Percentiles rank a stretch among this genome's conserved stretches.
Evolutionary conservation across 2,329 filamentous ascomycete genomes (phyloP).

Genomic region (Diaporthe citrichinensis): DNA sequence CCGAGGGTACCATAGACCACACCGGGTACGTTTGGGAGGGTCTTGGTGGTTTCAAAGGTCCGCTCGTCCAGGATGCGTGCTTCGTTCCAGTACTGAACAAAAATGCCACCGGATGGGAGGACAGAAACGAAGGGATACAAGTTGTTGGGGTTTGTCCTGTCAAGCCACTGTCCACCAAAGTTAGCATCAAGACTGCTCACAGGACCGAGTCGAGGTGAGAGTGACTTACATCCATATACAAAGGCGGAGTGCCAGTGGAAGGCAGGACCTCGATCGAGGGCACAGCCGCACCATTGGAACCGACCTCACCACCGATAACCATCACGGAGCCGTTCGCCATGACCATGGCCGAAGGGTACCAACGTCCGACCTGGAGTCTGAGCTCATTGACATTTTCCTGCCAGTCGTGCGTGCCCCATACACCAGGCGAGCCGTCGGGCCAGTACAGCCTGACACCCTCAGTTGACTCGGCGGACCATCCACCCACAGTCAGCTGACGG

Average conservation of each 20-base stretch:
- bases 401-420: constrained; percentile 66
- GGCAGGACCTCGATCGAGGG: constrained; percentile 70
- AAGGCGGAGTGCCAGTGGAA: constrained; percentile 56
- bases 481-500: constrained; percentile 70
- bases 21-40: constrained; percentile 68
- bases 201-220: not conserved
- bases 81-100: constrained; percentile 72
- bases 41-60: constrained; percentile 63
- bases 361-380: constrained; percentile 63
- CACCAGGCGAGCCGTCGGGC: constrained; percentile 66
- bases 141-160: constrained; percentile 69
- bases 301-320: constrained; percentile 66
- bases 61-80: constrained; percentile 67
- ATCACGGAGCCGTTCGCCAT: constrained; percentile 71
- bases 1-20: constrained; percentile 65
- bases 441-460: constrained; percentile 69
- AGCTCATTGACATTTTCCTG: constrained; percentile 65
- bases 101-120: constrained; percentile 67
- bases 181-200: not conserved
- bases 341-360: constrained; percentile 68
- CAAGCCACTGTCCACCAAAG: constrained; percentile 55
- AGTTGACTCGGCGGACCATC: constrained; percentile 69
- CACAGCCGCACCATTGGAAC: constrained; percentile 64
- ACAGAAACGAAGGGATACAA: constrained; percentile 71
- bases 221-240: constrained; percentile 57